Evolutionary conservation across 2,329 filamentous ascomycete species (phyloP).

Genomic region (Cladosporium sp.): DNA sequence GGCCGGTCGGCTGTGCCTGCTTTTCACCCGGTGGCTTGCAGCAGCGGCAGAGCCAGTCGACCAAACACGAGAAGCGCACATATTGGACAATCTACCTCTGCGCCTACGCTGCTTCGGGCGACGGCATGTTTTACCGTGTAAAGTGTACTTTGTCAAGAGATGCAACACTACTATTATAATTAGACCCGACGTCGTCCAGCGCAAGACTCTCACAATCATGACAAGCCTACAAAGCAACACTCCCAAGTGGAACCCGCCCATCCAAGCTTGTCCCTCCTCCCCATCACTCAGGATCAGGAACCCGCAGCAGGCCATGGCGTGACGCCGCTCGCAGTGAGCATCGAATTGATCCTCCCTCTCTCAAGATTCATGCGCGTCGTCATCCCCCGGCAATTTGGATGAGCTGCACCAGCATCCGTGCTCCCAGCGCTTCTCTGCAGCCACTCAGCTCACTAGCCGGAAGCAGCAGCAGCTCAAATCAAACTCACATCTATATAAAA

Average conservation of each 20-base stretch:
- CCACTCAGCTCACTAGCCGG: background rate
- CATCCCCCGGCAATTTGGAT: slow-evolving; percentile 16
- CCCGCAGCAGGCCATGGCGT: background rate
- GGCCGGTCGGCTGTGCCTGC: slow-evolving; percentile 14
- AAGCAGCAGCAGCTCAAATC: background rate
- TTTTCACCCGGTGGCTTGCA: slow-evolving; percentile 1
- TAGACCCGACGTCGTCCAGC: background rate
- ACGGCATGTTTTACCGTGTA: background rate
- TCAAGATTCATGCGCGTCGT: slow-evolving; percentile 15
- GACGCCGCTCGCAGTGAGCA: background rate
- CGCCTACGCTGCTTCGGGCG: background rate
- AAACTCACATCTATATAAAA: background rate
- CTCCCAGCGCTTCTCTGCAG: slow-evolving; percentile 1
- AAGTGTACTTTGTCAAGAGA: background rate
- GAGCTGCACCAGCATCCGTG: slow-evolving; percentile 13
- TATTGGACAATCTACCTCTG: slow-evolving; percentile 1
- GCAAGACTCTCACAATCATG: background rate
- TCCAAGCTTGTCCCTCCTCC: slow-evolving; percentile 3
- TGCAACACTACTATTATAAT: background rate
- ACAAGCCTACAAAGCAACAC: slow-evolving; percentile 18
- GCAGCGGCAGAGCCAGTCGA: slow-evolving; percentile 1
- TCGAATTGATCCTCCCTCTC: background rate
- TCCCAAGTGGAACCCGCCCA: background rate
- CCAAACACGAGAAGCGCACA: slow-evolving; percentile 3
- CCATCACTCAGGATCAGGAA: background rate